These are phyloP conservation scores for Cystobasidiaceae sp. DNA, from an alignment of 1,284 basidiomycete species.

Conservation along the genomic window DNA sequence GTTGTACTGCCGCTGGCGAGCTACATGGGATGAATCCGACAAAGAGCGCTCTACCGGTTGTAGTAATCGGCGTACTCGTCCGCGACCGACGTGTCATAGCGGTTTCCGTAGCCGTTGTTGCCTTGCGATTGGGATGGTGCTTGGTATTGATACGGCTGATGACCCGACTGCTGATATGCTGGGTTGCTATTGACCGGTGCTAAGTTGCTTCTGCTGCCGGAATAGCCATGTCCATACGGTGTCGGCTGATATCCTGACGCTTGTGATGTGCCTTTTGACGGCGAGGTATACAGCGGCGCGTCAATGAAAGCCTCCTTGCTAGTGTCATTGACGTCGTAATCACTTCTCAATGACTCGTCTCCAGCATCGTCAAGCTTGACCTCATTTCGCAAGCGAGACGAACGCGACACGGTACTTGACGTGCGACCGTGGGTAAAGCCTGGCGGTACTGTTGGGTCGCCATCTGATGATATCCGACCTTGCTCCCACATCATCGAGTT, in stretches of 20 bases:
- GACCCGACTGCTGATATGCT: slow-evolving; percentile 26
- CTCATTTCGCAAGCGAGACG: slow-evolving; percentile 29
- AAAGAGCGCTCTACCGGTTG: no score
- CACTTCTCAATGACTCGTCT: no score
- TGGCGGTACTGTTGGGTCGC: slow-evolving; percentile 10
- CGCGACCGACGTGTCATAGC: background rate
- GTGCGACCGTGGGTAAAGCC: slow-evolving; percentile 21
- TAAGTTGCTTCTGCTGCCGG: slow-evolving; percentile 15
- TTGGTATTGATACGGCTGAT: no score
- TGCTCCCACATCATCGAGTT: slow-evolving; percentile 29
- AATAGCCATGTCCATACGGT: background rate
- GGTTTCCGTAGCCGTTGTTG: background rate
- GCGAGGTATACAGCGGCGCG: slow-evolving; percentile 11
- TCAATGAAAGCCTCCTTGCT: slow-evolving; percentile 18
- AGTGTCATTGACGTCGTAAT: slow-evolving; percentile 4
- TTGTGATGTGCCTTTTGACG: background rate
- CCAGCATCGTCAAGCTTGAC: slow-evolving; percentile 18
- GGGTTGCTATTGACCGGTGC: slow-evolving; percentile 26
- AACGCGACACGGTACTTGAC: slow-evolving; percentile 24
- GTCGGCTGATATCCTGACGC: background rate
- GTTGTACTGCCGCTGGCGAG: no score
- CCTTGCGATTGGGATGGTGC: no score
- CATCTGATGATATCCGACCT: background rate
- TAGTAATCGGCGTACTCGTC: slow-evolving; percentile 1
- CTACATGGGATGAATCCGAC: no score